Evolutionary conservation across 2,329 filamentous ascomycete species (phyloP).

Genomic region (Cryphonectria nitschkei): DNA sequence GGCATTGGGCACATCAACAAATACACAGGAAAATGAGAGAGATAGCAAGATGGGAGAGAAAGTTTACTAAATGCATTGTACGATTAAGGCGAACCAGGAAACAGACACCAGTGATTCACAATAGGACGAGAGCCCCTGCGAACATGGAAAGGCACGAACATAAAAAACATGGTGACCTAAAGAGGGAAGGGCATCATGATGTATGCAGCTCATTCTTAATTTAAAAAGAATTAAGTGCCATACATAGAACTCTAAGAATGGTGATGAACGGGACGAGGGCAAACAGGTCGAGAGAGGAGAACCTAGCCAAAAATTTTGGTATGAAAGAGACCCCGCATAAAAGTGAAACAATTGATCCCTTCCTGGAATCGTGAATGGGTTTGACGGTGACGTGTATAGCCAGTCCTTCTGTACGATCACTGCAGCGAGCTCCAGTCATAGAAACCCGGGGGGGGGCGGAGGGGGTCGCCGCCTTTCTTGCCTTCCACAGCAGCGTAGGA

Average conservation of each 20-base stretch:
- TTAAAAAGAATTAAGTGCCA: too few species aligned
- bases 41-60: not conserved
- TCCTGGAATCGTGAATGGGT: not conserved
- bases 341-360: not conserved
- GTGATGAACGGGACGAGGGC: not conserved
- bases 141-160: not conserved
- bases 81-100: not conserved
- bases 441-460: too few species aligned
- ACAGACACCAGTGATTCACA: not conserved
- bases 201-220: not conserved
- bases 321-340: not conserved
- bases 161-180: not conserved
- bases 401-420: not conserved
- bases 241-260: not conserved
- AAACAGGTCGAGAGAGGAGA: not conserved
- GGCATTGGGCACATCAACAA: not conserved
- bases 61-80: not conserved
- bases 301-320: not conserved
- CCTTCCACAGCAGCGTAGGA: not conserved
- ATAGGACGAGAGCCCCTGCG: not conserved
- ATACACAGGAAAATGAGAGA: not conserved
- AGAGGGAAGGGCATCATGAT: not conserved
- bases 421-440: not conserved
- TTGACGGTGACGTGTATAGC: not conserved
- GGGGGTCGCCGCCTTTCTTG: not conserved